These are phyloP conservation scores for Cupressus sempervirens DNA, from an alignment of 75 land plant species.

Conservation along the genomic window DNA sequence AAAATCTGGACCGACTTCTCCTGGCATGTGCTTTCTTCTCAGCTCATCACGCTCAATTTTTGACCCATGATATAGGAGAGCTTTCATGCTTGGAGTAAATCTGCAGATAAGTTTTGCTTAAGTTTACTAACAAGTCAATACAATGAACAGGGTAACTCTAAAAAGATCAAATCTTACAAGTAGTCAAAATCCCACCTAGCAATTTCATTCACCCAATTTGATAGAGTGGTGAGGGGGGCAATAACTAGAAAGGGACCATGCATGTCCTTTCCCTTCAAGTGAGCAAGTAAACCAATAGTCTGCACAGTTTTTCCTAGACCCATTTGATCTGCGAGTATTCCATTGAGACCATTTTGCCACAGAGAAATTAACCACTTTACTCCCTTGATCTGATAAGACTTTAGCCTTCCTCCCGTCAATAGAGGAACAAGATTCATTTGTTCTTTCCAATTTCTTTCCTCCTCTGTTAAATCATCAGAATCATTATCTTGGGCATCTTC, in stretches of 20 bases:
- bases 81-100: conserved; percentile 67
- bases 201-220: conserved; percentile 79
- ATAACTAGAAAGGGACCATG: conserved; percentile 83
- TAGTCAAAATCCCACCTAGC: conserved; percentile 25
- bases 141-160: background rate
- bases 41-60: conserved; percentile 58
- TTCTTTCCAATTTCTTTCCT: conserved; percentile 65
- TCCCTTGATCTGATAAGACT: conserved; percentile 90
- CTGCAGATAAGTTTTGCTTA: conserved; percentile 23
- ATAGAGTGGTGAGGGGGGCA: conserved; percentile 89
- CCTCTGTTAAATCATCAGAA: conserved; percentile 63
- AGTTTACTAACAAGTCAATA: too few relatives aligned
- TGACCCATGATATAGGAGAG: conserved; percentile 88
- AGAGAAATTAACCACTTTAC: conserved; percentile 94
- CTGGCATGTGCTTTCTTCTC: conserved; percentile 64
- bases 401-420: conserved; percentile 86
- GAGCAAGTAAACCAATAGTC: conserved; percentile 89
- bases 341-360: conserved; percentile 97
- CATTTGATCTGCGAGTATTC: conserved; percentile 99
- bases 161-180: background rate
- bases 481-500: conserved; percentile 29
- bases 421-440: conserved; percentile 79
- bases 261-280: conserved; percentile 79
- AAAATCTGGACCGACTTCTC: conserved; percentile 48
- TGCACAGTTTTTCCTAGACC: conserved; percentile 99